phyloP scores from a whole-genome alignment of 2,329 filamentous ascomycete genomes.

The Colletotrichum musae region DNA sequence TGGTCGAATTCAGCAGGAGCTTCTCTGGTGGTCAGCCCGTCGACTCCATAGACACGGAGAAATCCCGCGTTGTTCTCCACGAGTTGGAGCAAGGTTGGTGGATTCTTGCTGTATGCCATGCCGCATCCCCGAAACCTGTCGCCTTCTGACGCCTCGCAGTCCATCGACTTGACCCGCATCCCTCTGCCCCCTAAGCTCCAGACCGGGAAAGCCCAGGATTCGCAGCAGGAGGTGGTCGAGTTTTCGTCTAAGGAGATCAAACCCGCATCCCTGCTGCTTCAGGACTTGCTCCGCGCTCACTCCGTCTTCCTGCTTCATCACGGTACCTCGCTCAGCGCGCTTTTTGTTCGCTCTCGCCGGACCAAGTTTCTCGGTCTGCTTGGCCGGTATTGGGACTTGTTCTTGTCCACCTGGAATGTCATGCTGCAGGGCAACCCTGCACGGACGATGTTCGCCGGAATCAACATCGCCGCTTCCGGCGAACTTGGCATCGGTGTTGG shows the following conservation, averaged over 20 bases:
- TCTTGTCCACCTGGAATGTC: constrained; percentile 85
- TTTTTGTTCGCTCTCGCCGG: constrained; percentile 77
- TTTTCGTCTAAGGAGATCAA: constrained; percentile 94
- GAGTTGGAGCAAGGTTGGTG: constrained; percentile 96
- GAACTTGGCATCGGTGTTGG: constrained; percentile 95
- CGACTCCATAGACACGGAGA: constrained; percentile 92
- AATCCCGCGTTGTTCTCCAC: constrained; percentile 84
- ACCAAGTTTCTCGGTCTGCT: constrained; percentile 80
- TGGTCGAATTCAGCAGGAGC: constrained; percentile 91
- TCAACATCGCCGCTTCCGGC: constrained; percentile 90
- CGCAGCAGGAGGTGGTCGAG: constrained; percentile 69
- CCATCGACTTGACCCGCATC: constrained; percentile 83
- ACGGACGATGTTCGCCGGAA: constrained; percentile 82
- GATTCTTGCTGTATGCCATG: constrained; percentile 83
- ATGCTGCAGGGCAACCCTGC: constrained; percentile 91
- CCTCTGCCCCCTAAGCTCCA: constrained; percentile 71
- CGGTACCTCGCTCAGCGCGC: constrained; percentile 77
- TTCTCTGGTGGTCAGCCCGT: constrained; percentile 85
- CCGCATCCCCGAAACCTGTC: neutral
- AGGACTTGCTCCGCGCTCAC: constrained; percentile 88
- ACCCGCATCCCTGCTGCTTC: constrained; percentile 81
- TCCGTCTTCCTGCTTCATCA: constrained; percentile 91
- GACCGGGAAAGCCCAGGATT: constrained; percentile 56
- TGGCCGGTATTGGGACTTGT: constrained; percentile 84
- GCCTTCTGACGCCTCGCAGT: constrained; percentile 60